Evolutionary conservation across 139 green algal genomes (phyloP).

Genomic region (Deuterostichococcus epilithicus): DNA sequence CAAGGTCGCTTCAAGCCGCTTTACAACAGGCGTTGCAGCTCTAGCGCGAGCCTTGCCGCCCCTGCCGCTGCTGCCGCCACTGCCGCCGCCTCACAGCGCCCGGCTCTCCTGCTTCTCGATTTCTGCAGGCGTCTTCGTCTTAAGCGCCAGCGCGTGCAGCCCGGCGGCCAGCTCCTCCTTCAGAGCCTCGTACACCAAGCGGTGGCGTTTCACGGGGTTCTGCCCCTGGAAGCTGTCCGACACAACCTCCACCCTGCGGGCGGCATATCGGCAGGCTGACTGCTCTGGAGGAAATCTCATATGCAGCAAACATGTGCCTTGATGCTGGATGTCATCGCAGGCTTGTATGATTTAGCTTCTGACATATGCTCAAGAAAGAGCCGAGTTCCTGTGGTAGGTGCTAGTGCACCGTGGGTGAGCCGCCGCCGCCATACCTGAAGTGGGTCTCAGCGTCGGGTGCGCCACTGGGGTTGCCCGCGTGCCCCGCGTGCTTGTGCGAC

Average conservation of each 20-base stretch:
- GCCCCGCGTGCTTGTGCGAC: slow-evolving; percentile 50
- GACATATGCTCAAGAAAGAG: neutral
- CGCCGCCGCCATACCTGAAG: slow-evolving; percentile 30
- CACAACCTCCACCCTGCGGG: slow-evolving; percentile 43
- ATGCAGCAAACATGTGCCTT: no score
- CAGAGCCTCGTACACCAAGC: slow-evolving; percentile 52
- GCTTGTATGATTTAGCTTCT: neutral
- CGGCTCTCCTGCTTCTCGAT: no score
- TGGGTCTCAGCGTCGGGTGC: slow-evolving; percentile 58
- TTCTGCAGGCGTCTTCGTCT: slow-evolving; percentile 30
- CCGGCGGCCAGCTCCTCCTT: slow-evolving; percentile 40
- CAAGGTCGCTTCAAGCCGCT: no score
- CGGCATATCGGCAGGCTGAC: no score
- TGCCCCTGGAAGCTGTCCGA: slow-evolving; percentile 44
- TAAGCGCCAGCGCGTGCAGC: slow-evolving; percentile 47
- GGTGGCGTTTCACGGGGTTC: slow-evolving; percentile 37
- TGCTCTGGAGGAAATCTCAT: no score
- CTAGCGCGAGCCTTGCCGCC: no score
- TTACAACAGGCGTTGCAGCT: no score
- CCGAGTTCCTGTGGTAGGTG: no score
- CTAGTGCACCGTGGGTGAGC: no score
- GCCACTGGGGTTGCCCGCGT: slow-evolving; percentile 50
- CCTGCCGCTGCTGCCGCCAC: no score
- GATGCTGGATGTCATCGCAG: no score
- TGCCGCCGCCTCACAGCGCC: no score